A percentile compares a stretch with the other conserved stretches of the same genome.
phyloP scores from a whole-genome alignment of 177 flowering plant species.

The Vitis hybrid region DNA sequence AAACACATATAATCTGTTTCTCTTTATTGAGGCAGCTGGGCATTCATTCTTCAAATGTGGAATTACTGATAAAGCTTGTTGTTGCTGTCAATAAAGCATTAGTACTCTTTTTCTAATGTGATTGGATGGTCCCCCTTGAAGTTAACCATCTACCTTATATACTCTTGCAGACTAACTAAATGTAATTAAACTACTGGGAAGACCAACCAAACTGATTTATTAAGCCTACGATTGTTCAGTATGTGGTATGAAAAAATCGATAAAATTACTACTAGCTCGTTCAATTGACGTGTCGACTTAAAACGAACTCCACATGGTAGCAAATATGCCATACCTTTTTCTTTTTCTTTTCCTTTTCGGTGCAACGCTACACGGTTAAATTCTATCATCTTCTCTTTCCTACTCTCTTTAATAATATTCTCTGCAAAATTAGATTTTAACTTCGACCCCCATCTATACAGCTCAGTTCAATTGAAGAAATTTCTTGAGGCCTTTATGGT shows the following conservation, averaged over 20 bases:
- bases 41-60: constrained; percentile 1
- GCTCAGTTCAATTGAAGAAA: constrained; percentile 2
- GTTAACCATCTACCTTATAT: background rate
- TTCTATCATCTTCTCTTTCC: constrained; percentile 26
- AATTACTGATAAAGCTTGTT: constrained; percentile 11
- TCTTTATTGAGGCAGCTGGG: background rate
- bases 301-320: constrained; percentile 13
- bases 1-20: background rate
- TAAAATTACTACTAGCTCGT: background rate
- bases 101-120: constrained; percentile 1
- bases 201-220: too few species aligned
- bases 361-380: constrained; percentile 19
- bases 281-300: constrained; percentile 2
- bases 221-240: background rate
- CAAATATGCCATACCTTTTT: constrained; percentile 23
- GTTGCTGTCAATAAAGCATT: constrained; percentile 10
- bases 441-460: background rate
- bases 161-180: background rate
- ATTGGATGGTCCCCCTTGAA: constrained; percentile 19
- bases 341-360: constrained; percentile 10
- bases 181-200: too few species aligned
- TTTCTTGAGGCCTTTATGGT: background rate
- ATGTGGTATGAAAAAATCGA: constrained; percentile 1
- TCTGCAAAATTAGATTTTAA: background rate
- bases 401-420: constrained; percentile 11